Base-by-base conservation (phyloP, 768 basidiomycete genomes). In the Russula vinacea region DNA sequence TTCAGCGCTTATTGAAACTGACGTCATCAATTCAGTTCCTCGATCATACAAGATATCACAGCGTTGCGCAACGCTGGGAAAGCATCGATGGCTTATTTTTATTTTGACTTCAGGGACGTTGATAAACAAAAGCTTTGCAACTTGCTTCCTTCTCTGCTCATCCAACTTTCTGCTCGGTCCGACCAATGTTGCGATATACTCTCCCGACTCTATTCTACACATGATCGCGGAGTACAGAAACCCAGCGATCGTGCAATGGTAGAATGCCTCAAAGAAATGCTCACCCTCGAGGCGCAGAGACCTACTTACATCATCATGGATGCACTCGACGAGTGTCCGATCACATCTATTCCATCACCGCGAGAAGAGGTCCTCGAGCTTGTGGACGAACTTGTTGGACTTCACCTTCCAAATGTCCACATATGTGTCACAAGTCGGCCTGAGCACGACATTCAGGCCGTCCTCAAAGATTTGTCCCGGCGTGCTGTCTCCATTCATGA, bases 1-100 rank as follows among this genome's bases (percentile, higher is more conserved):
- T 3, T 50, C 16, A 24, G n/a, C 0, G 14, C 2, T 29, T 29
- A 2, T 29, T 6, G 24, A 22, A 32, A 32, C 3, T 44, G 1
- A 58, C 11, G 6, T n/a, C 17, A 22, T 33, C 2, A 3, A 13
- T 14, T 53, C 26, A 63, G 62, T 8, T 58, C 57, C 19, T n/a
- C 49, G 2, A 58, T 63, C 14, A 59, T 63, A 32, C n/a, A 62
- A 11, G 35, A 47, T 19, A 32, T 49, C 11, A 5, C 5, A 17
- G n/a, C 45, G 13, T 26, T 22, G 33, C 6, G 32, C 40, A 22
- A 29, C 2, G 29, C 17, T 29, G 45, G 26, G 16, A 19, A 1
- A 11, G 60, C 60, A 40, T 44, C n/a, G 11, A n/a, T 61, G n/a
- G 60, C 40, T 2, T 60, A 44, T 6, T 60, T 52, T 19, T 60